Evolutionary conservation across 1,284 basidiomycete genomes (phyloP), one percentile per base, ranked within the genome.

Genomic region (Fomitiporia mediterranea): DNA sequence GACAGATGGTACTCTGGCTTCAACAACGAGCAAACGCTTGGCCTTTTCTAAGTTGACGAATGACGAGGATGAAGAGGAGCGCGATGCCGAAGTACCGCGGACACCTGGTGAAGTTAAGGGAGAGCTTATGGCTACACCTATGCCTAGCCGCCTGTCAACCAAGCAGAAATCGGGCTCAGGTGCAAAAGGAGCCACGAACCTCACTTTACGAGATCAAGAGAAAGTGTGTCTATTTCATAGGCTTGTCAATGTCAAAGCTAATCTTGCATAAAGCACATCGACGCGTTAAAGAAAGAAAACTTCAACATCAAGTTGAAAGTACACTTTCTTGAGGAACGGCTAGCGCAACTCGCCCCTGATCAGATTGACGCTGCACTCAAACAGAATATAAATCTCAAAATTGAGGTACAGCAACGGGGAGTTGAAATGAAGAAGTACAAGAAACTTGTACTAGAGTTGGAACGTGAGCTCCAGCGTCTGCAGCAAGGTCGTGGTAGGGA

Each of bases 261-360:
- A 38, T 13, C 32, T 51, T 40, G 35, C 34, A 38, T 56, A 46
- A 64, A 96, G 93, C 89, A 94, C 68, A 91, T 96, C 66, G 92
- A 97, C 72, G 86, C 86, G 61, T 79, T 94, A 64, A 95, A 95
- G 76, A 95, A 94, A 69, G 93, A 97, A 69, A 94, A 95, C 74
- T 96, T 96, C 72, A 90, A 89, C 65, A 85, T 97, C 67, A 95
- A 97, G 69, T 81, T 96, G 53, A 91, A 93, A 62, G 91, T 96
- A 4, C 92, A 94, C 68, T 95, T 96, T 68, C 81, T 95, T 49
- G 91, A 96, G 68, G 92, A 96, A 66, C 87, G 91, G 28, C 80
- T 97, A 13, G 86, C 86, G 1, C 84, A 89, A 65, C 83, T 94
- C 57, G 90, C 92, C 0, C 93, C 94, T 0, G 94, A 96, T 68